Conservation (phyloP, 331 rosid genomes). For the Quercus phellos region DNA sequence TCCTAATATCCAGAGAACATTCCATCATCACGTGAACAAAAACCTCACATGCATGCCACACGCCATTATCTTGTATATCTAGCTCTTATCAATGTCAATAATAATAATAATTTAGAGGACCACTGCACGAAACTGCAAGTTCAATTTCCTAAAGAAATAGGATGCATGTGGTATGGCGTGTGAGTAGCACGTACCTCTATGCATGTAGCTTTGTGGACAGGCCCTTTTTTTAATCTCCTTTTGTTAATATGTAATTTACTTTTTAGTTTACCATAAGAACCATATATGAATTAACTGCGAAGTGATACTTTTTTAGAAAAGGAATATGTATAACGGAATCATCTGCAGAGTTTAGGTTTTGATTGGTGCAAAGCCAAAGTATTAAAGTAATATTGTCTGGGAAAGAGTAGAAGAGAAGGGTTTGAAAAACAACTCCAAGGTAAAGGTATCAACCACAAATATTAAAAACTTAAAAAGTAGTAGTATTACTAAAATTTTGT, state of each 20-base stretch:
- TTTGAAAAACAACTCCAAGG: no score
- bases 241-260: slow-evolving; percentile 4
- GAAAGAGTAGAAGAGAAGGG: no score
- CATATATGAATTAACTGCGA: no score
- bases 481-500: no score
- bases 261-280: not conserved
- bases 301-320: no score
- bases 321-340: no score
- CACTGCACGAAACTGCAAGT: slow-evolving; percentile 37
- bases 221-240: slow-evolving; percentile 23
- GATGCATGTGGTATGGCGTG: slow-evolving; percentile 60
- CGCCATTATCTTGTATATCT: not conserved
- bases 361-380: no score
- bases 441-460: no score
- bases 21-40: slow-evolving; percentile 19
- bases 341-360: no score
- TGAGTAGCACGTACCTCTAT: slow-evolving; percentile 55
- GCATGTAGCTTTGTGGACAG: slow-evolving; percentile 41
- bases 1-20: no score
- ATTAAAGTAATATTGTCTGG: no score
- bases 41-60: slow-evolving; percentile 42
- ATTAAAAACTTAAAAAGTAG: no score
- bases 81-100: slow-evolving; percentile 4
- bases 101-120: slow-evolving; percentile 28
- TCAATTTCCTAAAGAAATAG: slow-evolving; percentile 29